Percentiles rank a stretch among this genome's conserved stretches.
Evolutionary conservation across 306 rosid species (phyloP).

Genomic region (Mimosa pudica): DNA sequence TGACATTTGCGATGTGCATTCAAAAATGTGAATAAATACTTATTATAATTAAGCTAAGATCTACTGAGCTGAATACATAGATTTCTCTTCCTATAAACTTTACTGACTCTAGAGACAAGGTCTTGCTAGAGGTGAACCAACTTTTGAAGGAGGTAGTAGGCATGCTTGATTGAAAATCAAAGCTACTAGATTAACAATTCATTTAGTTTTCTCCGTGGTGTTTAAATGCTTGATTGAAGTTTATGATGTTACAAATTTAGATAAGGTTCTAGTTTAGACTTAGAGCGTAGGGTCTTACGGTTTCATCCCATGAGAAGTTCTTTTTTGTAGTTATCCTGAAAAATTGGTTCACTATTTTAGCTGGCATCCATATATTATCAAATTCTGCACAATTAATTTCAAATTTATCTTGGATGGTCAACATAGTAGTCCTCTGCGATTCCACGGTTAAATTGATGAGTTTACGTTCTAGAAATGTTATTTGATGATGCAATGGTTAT

Average conservation of each 20-base stretch:
- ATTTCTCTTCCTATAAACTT: not conserved
- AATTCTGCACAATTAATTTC: not conserved
- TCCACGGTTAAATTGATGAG: not conserved
- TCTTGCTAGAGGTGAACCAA: conserved; percentile 19
- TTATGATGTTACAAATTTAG: not conserved
- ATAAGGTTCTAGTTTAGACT: not conserved
- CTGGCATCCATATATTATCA: not conserved
- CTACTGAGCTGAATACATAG: not conserved
- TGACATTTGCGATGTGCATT: conserved; percentile 11
- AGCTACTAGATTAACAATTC: conserved; percentile 18
- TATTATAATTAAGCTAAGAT: not conserved
- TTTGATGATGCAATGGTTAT: not conserved
- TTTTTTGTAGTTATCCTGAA: not conserved
- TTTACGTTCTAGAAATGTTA: not conserved
- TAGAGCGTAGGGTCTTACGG: not conserved
- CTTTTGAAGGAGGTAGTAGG: conserved; percentile 17
- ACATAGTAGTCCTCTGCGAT: not conserved
- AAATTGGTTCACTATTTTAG: not conserved
- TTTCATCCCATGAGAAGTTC: not conserved
- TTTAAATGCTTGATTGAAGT: not conserved
- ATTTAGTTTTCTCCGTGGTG: conserved; percentile 6
- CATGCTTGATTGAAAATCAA: conserved; percentile 16
- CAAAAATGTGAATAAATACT: conserved; percentile 21
- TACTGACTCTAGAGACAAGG: conserved; percentile 1
- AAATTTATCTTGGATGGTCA: not conserved